Conservation (phyloP, 768 basidiomycete genomes). For the Dendrothele bispora region DNA sequence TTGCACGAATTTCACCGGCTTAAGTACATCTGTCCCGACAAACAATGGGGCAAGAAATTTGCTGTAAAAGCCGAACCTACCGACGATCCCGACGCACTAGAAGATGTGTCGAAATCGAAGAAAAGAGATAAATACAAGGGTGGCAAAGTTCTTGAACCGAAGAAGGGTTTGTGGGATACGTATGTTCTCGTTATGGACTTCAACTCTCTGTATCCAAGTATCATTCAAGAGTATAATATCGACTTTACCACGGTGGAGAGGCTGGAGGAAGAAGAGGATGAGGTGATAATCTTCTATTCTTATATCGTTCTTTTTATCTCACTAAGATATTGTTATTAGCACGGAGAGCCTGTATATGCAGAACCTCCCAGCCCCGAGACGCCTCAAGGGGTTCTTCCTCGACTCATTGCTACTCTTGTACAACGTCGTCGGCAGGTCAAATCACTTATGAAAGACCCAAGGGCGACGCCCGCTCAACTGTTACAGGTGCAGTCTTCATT, state of each 20-base stretch:
- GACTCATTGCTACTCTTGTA: constrained; percentile 96
- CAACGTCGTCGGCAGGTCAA: constrained; percentile 89
- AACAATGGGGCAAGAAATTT: constrained; percentile 78
- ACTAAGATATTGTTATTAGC: constrained; percentile 13
- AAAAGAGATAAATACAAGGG: constrained; percentile 98
- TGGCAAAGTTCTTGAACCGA: constrained; percentile 96
- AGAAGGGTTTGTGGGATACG: constrained; percentile 94
- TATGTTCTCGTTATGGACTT: constrained; percentile 99
- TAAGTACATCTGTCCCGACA: constrained; percentile 97
- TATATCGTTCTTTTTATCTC: neutral
- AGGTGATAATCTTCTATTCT: constrained; percentile 18
- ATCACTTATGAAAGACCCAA: constrained; percentile 88
- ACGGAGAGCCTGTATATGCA: constrained; percentile 82
- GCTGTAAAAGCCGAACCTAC: constrained; percentile 47
- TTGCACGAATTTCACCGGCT: constrained; percentile 96
- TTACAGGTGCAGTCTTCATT: constrained; percentile 67
- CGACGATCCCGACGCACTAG: constrained; percentile 49
- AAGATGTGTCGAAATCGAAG: constrained; percentile 53
- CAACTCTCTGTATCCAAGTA: constrained; percentile 98
- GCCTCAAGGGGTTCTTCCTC: constrained; percentile 87
- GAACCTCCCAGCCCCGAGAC: constrained; percentile 77
- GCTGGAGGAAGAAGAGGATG: constrained; percentile 56
- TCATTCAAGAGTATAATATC: constrained; percentile 99
- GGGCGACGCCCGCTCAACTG: constrained; percentile 67
- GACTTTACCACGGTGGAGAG: constrained; percentile 96